Evolutionary conservation across 441 rosid species (phyloP), one percentile per base, ranked within the genome.

Genomic region (Gossypium aridum): DNA sequence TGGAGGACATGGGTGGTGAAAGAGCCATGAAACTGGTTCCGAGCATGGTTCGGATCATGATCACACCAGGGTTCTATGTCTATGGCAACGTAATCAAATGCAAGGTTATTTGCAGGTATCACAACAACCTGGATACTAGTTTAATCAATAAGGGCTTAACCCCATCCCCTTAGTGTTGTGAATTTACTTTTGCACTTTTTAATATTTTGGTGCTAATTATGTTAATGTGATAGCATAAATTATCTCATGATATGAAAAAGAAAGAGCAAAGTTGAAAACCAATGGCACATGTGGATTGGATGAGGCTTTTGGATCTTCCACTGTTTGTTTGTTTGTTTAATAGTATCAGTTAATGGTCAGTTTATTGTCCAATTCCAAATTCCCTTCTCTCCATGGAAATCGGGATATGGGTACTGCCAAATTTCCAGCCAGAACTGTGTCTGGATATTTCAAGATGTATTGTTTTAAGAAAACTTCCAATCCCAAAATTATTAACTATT

Each of bases 41-140:
- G 14, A 49, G 77, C 65, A 54, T 76, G 82, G 93, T 93, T 73
- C 80, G 94, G 77, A 83, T 89, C 73, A 92, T 96, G 99, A 90
- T 88, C n/a, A 87, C 92, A 14, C 98, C 99, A 0, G 99, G 99
- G 70, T 96, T 96, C 80, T 92, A 93, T 72, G 97, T 96, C 39
- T 90, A 85, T 75, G 89, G 89, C 62, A 89, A 86, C 68, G 94
- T 88, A 82, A 83, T 96, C 79, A 91, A 93, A 88, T 92, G 97
- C 85, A 91, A 93, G 85, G 97, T 90, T 56, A 80, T 93, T 45
- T 91, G 99, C 86, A 84, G 91, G 89, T 86, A 92, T 83, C 20
- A 75, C 37, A 83, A 78, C 75, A 78, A 64, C 37, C 57, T 60
- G 55, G 83, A 49, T 19, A 75, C 31, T 37, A 68, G 34, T 26